Percentiles rank a stretch among this genome's conserved stretches.
Conservation (phyloP, 163 green algal genomes). For the Scenedesmus sp. region DNA sequence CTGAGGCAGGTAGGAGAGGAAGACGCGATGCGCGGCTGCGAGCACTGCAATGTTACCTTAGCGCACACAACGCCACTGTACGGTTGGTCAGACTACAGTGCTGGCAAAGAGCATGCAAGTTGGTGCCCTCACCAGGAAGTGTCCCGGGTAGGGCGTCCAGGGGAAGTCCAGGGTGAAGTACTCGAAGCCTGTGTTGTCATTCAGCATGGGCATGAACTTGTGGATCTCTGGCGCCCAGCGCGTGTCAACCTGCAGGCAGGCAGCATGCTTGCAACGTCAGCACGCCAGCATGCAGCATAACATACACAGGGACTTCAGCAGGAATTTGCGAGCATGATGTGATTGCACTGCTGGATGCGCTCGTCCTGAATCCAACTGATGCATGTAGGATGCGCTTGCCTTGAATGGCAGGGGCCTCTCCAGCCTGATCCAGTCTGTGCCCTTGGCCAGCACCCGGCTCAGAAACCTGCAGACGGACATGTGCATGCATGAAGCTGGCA, state of each 20-base stretch:
- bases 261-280: background rate
- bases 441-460: slow-evolving; percentile 23
- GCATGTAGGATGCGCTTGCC: background rate
- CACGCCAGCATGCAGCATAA: background rate
- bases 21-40: too few relatives aligned
- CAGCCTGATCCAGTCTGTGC: slow-evolving; percentile 41
- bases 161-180: slow-evolving; percentile 50
- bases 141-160: slow-evolving; percentile 40
- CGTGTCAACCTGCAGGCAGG: slow-evolving; percentile 21
- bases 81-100: background rate
- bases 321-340: too few relatives aligned
- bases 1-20: too few relatives aligned
- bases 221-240: slow-evolving; percentile 49
- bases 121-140: slow-evolving; percentile 37
- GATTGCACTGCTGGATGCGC: too few relatives aligned
- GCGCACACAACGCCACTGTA: too few relatives aligned
- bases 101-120: background rate
- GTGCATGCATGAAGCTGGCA: background rate
- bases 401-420: slow-evolving; percentile 39
- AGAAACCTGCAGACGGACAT: slow-evolving; percentile 31
- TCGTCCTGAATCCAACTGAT: too few relatives aligned
- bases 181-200: slow-evolving; percentile 34
- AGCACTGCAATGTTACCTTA: too few relatives aligned
- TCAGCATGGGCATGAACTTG: slow-evolving; percentile 47
- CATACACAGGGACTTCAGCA: background rate